Evolutionary conservation across 2,329 filamentous ascomycete species (phyloP).

Genomic region (Colletotrichum sp.): DNA sequence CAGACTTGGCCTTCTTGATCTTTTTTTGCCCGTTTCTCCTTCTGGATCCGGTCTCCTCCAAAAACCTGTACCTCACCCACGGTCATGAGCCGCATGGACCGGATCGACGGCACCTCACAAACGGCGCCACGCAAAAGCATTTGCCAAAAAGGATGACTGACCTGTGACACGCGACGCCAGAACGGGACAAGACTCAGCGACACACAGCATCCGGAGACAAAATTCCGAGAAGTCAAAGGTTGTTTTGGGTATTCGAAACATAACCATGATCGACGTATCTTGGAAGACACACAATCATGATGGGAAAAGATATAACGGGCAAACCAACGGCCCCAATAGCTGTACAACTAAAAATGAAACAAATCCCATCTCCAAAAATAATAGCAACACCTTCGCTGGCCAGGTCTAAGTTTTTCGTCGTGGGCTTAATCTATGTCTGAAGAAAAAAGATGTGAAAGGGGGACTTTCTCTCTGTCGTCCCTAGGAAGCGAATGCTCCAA

Average conservation of each 20-base stretch:
- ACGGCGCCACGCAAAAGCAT: background rate
- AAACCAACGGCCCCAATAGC: background rate
- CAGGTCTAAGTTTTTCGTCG: constrained; percentile 10
- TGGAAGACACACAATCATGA: background rate
- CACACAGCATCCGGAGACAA: background rate
- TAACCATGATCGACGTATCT: background rate
- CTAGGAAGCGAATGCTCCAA: background rate
- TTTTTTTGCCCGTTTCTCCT: background rate
- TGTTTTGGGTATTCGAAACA: background rate
- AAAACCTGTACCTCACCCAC: background rate
- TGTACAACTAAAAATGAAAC: background rate
- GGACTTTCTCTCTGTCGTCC: background rate
- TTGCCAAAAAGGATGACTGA: background rate
- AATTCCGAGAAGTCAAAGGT: background rate
- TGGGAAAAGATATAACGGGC: background rate
- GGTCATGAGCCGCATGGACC: background rate
- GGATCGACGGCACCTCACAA: background rate
- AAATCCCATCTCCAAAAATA: background rate
- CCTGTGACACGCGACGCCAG: background rate
- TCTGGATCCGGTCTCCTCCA: background rate
- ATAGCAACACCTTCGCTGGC: constrained; percentile 12
- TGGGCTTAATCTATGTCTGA: background rate
- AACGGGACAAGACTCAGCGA: background rate
- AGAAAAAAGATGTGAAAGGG: background rate
- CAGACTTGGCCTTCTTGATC: background rate